Percentiles rank a stretch among this genome's conserved stretches.
Evolutionary conservation across 805 yeast genomes (phyloP).

Genomic region (Myxozyma sirexii): DNA sequence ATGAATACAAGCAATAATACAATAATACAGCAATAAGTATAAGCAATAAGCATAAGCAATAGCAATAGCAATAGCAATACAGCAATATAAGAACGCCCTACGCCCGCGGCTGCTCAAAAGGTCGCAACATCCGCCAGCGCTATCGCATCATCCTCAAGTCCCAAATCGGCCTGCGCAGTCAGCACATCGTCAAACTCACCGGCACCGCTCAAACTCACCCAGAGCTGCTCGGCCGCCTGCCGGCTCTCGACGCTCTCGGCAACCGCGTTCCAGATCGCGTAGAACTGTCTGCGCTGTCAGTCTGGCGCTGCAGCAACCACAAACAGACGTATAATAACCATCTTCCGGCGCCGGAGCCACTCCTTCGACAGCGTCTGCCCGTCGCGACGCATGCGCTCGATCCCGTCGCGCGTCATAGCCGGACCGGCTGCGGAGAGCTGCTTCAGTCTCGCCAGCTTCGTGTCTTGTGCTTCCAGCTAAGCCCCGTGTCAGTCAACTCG

Average conservation of each 20-base stretch:
- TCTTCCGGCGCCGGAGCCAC: slow-evolving; percentile 24
- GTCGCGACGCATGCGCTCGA: slow-evolving; percentile 8
- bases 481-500: background rate
- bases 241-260: slow-evolving; percentile 11
- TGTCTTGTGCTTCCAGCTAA: background rate
- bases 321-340: slow-evolving; percentile 9
- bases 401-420: background rate
- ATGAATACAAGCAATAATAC: background rate
- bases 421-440: background rate
- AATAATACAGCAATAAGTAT: background rate
- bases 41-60: background rate
- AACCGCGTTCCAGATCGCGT: slow-evolving; percentile 15
- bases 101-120: too few species aligned
- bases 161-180: background rate
- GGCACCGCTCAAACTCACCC: slow-evolving; percentile 11
- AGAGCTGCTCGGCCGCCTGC: slow-evolving; percentile 1
- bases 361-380: slow-evolving; percentile 8
- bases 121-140: too few species aligned
- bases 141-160: slow-evolving; percentile 4
- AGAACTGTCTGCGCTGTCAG: slow-evolving; percentile 1
- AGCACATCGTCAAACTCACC: background rate
- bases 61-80: background rate
- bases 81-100: too few species aligned
- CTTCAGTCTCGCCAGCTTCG: background rate
- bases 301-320: background rate